Conservation (phyloP, 306 rosid species). For the Sechiopsis laciniata region DNA sequence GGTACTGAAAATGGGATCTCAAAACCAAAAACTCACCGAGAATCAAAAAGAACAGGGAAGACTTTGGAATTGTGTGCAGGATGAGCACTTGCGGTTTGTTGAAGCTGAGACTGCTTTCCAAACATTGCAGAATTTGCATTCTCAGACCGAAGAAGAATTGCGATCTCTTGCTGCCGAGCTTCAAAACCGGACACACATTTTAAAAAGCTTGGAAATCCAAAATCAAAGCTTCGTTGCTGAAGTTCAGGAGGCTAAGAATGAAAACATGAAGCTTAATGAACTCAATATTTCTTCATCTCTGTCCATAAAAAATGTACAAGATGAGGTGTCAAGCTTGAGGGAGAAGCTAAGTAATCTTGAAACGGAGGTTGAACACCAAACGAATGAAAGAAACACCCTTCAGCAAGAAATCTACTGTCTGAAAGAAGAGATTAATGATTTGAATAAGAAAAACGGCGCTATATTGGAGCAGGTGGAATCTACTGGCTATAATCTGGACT, state of each 20-base stretch:
- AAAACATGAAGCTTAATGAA: slow-evolving; percentile 59
- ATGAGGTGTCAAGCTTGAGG: slow-evolving; percentile 59
- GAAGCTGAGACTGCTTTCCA: slow-evolving; percentile 97
- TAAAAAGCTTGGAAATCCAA: slow-evolving; percentile 48
- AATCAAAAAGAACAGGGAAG: slow-evolving; percentile 73
- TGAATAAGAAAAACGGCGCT: slow-evolving; percentile 52
- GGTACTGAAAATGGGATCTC: slow-evolving; percentile 59
- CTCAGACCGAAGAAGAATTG: slow-evolving; percentile 83
- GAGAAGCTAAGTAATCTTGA: slow-evolving; percentile 68
- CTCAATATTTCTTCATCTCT: slow-evolving; percentile 62
- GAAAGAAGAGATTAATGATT: slow-evolving; percentile 65
- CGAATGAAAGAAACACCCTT: slow-evolving; percentile 79
- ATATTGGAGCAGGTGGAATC: slow-evolving; percentile 62
- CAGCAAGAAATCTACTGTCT: slow-evolving; percentile 98
- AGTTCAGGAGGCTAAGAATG: slow-evolving; percentile 54
- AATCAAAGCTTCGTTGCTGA: slow-evolving; percentile 54
- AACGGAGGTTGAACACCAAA: slow-evolving; percentile 69
- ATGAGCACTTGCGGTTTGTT: slow-evolving; percentile 64
- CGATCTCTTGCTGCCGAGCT: slow-evolving; percentile 62
- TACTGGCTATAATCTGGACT: slow-evolving; percentile 54
- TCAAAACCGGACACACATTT: slow-evolving; percentile 44
- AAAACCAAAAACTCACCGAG: slow-evolving; percentile 67
- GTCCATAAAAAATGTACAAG: slow-evolving; percentile 61
- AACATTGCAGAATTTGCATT: slow-evolving; percentile 78
- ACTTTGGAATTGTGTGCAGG: slow-evolving; percentile 74